phyloP scores from a whole-genome alignment of 2,329 filamentous ascomycete genomes.

The Rutstroemia sp. region DNA sequence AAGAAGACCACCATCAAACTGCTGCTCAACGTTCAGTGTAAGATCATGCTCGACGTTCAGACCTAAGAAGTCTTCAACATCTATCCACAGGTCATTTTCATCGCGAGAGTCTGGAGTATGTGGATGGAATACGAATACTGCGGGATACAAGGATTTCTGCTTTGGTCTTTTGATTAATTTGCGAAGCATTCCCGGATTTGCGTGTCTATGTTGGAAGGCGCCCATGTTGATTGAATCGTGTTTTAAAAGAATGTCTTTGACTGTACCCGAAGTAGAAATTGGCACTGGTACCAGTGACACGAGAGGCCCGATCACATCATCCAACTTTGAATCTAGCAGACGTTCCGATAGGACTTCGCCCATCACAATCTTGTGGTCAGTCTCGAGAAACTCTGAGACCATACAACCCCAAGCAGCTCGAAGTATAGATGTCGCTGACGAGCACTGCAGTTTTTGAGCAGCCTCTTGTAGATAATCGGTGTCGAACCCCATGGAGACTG shows the following conservation, averaged over 20 bases:
- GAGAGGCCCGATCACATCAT: background rate
- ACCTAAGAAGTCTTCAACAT: slow-evolving; percentile 2
- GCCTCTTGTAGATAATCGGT: background rate
- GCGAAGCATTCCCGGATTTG: background rate
- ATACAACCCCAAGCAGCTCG: background rate
- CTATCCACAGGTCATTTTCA: background rate
- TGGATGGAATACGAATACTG: background rate
- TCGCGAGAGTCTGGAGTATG: background rate
- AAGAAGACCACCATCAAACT: background rate
- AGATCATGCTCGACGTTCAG: slow-evolving; percentile 1
- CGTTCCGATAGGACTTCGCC: background rate
- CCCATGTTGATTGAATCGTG: background rate
- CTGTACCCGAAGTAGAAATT: background rate
- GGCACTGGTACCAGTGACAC: background rate
- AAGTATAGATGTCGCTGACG: slow-evolving; percentile 1
- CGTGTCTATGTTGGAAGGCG: background rate
- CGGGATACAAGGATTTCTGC: background rate
- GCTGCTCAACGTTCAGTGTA: background rate
- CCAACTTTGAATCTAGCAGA: background rate
- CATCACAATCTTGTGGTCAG: background rate
- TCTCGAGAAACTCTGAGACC: background rate
- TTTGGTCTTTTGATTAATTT: slow-evolving; percentile 1
- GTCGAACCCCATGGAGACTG: background rate
- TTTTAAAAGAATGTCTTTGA: background rate
- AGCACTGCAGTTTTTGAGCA: slow-evolving; percentile 1